Base-by-base conservation (phyloP, 225 moss, liverwort and hornwort genomes). In the Polytrichum commune region DNA sequence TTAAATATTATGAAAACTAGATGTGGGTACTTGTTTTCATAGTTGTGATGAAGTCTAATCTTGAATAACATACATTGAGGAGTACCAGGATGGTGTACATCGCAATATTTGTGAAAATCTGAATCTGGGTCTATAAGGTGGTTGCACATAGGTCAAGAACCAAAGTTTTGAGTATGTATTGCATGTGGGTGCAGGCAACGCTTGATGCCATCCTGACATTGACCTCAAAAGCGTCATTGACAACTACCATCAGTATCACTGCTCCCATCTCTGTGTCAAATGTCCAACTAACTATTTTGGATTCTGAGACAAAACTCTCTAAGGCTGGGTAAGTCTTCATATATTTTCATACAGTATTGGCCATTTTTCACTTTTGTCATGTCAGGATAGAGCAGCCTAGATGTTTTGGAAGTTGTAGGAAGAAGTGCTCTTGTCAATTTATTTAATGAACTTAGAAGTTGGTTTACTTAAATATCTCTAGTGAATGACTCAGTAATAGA, bases 201-300 rank as follows among this genome's bases (percentile, higher is more conserved):
- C 77, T 79, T 23, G 86, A 85, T 23, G 78, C 85, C 13, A 46
- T 46, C 46, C 46, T 46, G 46, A 46, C 46, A 4, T 46, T 46
- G 18, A 79, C 78, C 54, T 61, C 81, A 19, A 91, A 93, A 70
- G 95, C 88, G 25, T 68, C 75, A 65, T 69, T 81, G 23, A 78
- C 72, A 25, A 70, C 81, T 25, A 70, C 77, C 23, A 82, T 96
- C 27, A 72, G 81, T 54, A 80, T 82, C 63, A 86, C 92, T 68
- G 82, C 80, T 19, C 65, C 72, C 20, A 82, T 95, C 24, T 77
- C 84, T 7, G 78, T 95, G 60, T 87, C 80, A 29, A 90, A 87
- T 61, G 80, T 80, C 27, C 81, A 87, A 68, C 75, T 87, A 60
- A 60, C 80, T 69, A 75, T 98, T 27, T 1, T 95, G 69, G 91